These are phyloP conservation scores for Leccinum boreale DNA, from an alignment of 768 basidiomycete genomes.

Conservation along the genomic window DNA sequence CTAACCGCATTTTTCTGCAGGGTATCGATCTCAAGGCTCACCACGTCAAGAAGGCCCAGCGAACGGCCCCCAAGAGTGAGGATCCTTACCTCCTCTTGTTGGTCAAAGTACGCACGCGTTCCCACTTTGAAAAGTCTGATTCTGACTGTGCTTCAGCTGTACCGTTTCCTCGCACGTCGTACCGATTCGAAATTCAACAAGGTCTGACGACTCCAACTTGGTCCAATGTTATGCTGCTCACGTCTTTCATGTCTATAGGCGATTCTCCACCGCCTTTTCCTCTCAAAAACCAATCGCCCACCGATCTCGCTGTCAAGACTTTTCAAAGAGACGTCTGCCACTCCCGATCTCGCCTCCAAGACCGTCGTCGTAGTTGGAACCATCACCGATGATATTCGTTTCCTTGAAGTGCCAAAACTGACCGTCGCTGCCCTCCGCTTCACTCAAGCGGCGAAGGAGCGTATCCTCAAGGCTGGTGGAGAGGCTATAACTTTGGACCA, in stretches of 20 bases:
- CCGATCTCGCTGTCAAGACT: conserved; percentile 95
- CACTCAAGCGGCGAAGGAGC: conserved; percentile 88
- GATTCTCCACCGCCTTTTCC: conserved; percentile 94
- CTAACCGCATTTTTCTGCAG: conserved; percentile 37
- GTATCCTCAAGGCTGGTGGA: conserved; percentile 93
- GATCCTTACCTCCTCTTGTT: conserved; percentile 98
- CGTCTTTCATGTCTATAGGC: conserved; percentile 44
- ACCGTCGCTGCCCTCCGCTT: conserved; percentile 93
- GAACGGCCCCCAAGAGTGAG: conserved; percentile 96
- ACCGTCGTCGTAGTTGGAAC: conserved; percentile 88
- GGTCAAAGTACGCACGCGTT: conserved; percentile 72
- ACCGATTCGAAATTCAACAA: conserved; percentile 97
- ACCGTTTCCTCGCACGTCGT: conserved; percentile 97
- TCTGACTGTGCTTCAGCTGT: conserved; percentile 58
- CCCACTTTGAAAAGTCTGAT: conserved; percentile 2
- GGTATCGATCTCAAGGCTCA: conserved; percentile 95
- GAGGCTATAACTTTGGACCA: conserved; percentile 95
- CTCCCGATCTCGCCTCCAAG: conserved; percentile 70
- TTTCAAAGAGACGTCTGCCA: conserved; percentile 70
- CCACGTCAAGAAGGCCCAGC: conserved; percentile 98
- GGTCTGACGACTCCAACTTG: conserved; percentile 38
- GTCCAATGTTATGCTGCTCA: conserved; percentile 15
- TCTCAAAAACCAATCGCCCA: conserved; percentile 95
- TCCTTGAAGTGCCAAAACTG: conserved; percentile 82
- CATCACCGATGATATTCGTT: conserved; percentile 93